phyloP scores from a whole-genome alignment of 2,329 filamentous ascomycete species.

The Cordyceps fumosorosea region DNA sequence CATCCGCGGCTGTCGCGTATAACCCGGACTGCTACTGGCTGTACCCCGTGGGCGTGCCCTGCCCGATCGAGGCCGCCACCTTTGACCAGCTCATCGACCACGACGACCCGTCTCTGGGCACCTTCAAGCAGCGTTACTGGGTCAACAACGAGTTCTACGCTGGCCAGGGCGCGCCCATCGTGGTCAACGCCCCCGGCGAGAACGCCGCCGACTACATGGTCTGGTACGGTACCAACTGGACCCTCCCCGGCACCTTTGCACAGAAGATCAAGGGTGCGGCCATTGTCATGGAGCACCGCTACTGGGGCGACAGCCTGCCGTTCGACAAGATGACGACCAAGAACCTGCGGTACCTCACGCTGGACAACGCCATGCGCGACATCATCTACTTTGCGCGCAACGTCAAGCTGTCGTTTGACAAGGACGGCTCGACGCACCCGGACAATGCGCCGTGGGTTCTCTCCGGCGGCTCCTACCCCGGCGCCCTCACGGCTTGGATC shows the following conservation, averaged over 20 bases:
- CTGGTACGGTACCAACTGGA: conserved; percentile 63
- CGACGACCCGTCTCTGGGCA: conserved; percentile 44
- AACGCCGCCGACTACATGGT: conserved; percentile 51
- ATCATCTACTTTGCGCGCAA: conserved; percentile 69
- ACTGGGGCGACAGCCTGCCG: conserved; percentile 48
- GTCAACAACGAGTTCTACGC: conserved; percentile 70
- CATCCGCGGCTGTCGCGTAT: background rate
- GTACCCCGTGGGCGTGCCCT: background rate
- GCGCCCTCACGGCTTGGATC: conserved; percentile 67
- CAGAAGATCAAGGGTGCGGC: conserved; percentile 64
- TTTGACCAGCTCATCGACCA: conserved; percentile 56
- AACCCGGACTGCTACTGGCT: background rate
- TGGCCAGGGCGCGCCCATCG: conserved; percentile 68
- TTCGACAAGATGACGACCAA: conserved; percentile 55
- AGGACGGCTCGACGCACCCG: conserved; percentile 56
- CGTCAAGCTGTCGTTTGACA: conserved; percentile 60
- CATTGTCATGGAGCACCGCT: conserved; percentile 58
- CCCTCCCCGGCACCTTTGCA: conserved; percentile 59
- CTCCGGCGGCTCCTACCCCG: conserved; percentile 75
- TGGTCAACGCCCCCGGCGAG: conserved; percentile 63
- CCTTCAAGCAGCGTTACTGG: conserved; percentile 70
- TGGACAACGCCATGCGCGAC: conserved; percentile 71
- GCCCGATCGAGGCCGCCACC: conserved; percentile 13
- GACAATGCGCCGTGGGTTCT: conserved; percentile 62
- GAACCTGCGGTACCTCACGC: conserved; percentile 69